These are phyloP conservation scores for Nitzschia putrida DNA, from an alignment of 108 stramenopile species.

Conservation along the genomic window DNA sequence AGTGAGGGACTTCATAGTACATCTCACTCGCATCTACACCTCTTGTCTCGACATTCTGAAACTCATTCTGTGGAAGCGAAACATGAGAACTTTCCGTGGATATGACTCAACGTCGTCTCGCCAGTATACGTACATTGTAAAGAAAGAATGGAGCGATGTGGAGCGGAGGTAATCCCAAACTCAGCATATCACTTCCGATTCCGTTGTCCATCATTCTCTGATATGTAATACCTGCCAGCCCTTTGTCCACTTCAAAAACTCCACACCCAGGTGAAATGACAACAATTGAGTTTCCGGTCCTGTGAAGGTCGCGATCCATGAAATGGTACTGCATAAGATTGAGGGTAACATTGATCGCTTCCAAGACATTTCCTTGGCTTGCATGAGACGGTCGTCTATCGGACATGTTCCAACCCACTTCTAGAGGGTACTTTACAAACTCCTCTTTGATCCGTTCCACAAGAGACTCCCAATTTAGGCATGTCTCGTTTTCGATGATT, in stretches of 20 bases:
- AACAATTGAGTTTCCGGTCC: conserved; percentile 95
- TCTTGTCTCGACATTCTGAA: conserved; percentile 18
- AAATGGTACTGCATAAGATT: conserved; percentile 96
- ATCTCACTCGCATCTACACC: conserved; percentile 43
- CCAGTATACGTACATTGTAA: conserved; percentile 54
- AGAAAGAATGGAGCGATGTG: conserved; percentile 98
- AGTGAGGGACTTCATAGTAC: conserved; percentile 85
- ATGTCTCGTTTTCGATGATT: conserved; percentile 92
- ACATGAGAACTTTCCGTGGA: background rate
- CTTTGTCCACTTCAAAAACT: conserved; percentile 90
- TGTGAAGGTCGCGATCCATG: conserved; percentile 90
- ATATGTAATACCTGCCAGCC: conserved; percentile 92
- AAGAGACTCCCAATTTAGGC: conserved; percentile 74
- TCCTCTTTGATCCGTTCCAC: conserved; percentile 82
- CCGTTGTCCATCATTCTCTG: conserved; percentile 99
- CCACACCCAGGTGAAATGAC: conserved; percentile 94
- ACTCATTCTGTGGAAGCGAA: conserved; percentile 30
- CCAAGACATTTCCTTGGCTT: conserved; percentile 92
- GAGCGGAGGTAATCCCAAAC: conserved; percentile 91
- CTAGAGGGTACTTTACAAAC: conserved; percentile 84
- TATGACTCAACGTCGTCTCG: background rate
- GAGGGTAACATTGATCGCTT: conserved; percentile 96
- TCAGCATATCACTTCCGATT: conserved; percentile 97
- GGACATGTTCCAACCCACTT: conserved; percentile 77
- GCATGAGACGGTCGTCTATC: conserved; percentile 77